Base-by-base conservation (phyloP, 2,329 filamentous ascomycete genomes). In the Claviceps maximensis region DNA sequence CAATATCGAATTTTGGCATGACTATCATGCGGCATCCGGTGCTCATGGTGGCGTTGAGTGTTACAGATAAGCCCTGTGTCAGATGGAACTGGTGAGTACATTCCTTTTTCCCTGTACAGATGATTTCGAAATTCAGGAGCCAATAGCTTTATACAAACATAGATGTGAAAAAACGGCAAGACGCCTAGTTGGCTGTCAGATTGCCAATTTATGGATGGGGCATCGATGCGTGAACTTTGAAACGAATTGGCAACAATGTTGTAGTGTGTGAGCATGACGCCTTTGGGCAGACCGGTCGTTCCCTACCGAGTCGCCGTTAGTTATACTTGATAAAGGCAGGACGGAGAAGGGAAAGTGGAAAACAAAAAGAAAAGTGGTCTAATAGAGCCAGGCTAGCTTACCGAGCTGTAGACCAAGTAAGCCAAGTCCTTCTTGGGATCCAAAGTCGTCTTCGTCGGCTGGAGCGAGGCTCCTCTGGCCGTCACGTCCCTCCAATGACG, bases 91-190 rank as follows among this genome's bases (percentile, higher is more conserved):
- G 21, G 2, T 49, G 12, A 49, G 36, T 49, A 19, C 3, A 2
- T 17, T 17, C 21, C 25, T 27, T 27, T 10, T 17, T 27, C n/a
- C n/a, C n/a, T n/a, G n/a, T n/a, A n/a, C n/a, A n/a, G n/a, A n/a
- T n/a, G n/a, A n/a, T n/a, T n/a, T n/a, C n/a, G n/a, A n/a, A n/a
- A n/a, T n/a, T n/a, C n/a, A n/a, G n/a, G 13, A 13, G 9, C 25
- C 12, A n/a, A 9, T 25, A 7, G 8, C 12, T 23, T 29, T 25
- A 42, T 21, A 62, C 79, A 59, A 68, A 86, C 88, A 63, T 95
- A 95, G 57, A 95, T 90, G 65, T 95, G 89, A 70, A 89, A 95
- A 67, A 95, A 93, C 0, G 90, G 90, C 12, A 95, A 68, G 54
- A 95, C 84, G 1, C 86, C 87, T 7, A 96, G 68, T 31, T 93